Evolutionary conservation across 2,329 filamentous ascomycete species (phyloP).

Genomic region (Cladosporium sp.): DNA sequence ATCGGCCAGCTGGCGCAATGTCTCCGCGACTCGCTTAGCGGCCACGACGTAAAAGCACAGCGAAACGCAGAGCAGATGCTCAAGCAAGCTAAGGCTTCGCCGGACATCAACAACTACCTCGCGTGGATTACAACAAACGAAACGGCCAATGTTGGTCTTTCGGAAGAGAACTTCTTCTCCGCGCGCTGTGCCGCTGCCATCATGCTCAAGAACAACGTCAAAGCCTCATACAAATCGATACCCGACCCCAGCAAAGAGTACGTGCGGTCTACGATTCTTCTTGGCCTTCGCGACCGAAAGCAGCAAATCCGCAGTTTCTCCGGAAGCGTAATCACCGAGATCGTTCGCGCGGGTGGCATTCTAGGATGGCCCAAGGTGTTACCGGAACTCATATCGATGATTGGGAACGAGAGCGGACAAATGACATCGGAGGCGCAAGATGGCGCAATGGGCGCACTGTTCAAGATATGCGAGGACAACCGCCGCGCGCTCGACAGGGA

Average conservation of each 20-base stretch:
- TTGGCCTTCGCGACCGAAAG: slow-evolving; percentile 74
- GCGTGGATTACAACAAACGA: slow-evolving; percentile 74
- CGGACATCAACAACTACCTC: slow-evolving; percentile 96
- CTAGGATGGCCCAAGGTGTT: slow-evolving; percentile 88
- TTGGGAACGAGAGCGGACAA: slow-evolving; percentile 56
- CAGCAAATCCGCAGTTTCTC: slow-evolving; percentile 80
- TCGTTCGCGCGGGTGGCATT: slow-evolving; percentile 77
- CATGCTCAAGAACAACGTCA: slow-evolving; percentile 93
- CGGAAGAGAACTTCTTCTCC: slow-evolving; percentile 59
- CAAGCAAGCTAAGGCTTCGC: slow-evolving; percentile 75
- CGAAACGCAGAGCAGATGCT: slow-evolving; percentile 94
- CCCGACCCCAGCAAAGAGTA: slow-evolving; percentile 66
- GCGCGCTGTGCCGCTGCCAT: slow-evolving; percentile 83
- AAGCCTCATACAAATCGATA: slow-evolving; percentile 66
- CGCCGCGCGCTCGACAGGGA: slow-evolving; percentile 78
- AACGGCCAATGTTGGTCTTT: slow-evolving; percentile 50
- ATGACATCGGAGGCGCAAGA: slow-evolving; percentile 73
- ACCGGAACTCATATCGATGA: slow-evolving; percentile 70
- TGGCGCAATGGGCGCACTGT: slow-evolving; percentile 84
- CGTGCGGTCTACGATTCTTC: slow-evolving; percentile 71
- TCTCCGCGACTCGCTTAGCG: slow-evolving; percentile 86
- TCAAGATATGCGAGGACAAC: slow-evolving; percentile 97
- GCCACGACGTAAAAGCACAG: slow-evolving; percentile 69
- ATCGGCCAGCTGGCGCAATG: slow-evolving; percentile 83
- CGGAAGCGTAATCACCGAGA: slow-evolving; percentile 89